Evolutionary conservation across 2,329 filamentous ascomycete genomes (phyloP), one percentile per base, ranked within the genome.

Genomic region (Thielaviopsis punctulata): DNA sequence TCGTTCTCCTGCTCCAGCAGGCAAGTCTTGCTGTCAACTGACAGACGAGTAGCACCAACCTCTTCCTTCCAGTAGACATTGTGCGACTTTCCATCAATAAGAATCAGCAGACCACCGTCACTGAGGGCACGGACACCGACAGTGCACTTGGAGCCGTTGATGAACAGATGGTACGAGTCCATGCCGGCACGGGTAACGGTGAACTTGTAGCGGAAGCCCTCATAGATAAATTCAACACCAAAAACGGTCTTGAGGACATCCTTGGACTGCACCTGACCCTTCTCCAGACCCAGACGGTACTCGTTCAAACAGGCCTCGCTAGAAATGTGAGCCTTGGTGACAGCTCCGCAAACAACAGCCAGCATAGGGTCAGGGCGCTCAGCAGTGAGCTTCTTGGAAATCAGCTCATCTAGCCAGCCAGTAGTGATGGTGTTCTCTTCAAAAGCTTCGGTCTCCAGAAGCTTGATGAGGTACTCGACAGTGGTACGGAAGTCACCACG

Each of bases 11-110:
- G 88, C 75, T 98, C 92, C 33, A 98, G 79, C 62, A 98, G 70
- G 66, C 90, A 96, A 25, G 92, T 98, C 80, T 96, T 98, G 73
- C 88, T 86, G 65, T 98, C 92, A 22, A 98, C 89, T 25, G 89
- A 95, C 60, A 98, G 71, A 65, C 92, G 89, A 49, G 92, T 95
- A 36, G 90, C 92, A 53, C 89, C 89, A 46, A 94, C 87, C 67
- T 98, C 92, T 64, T 98, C 92, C 71, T 96, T 96, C 92, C 92
- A 98, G 79, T 98, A 98, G 56, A 96, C 82, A 63, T 92, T 98
- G 80, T 98, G 92, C 60, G 86, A 94, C 67, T 87, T 86, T 56
- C 92, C 92, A 62, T 84, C 82, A 44, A 98, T 79, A 19, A 98
- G 78, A 57, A 98, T 80, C 53, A 98, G 76, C 10, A 98, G 78